Evolutionary conservation across 2,329 filamentous ascomycete genomes (phyloP).

Genomic region (Sporothrix luriei): DNA sequence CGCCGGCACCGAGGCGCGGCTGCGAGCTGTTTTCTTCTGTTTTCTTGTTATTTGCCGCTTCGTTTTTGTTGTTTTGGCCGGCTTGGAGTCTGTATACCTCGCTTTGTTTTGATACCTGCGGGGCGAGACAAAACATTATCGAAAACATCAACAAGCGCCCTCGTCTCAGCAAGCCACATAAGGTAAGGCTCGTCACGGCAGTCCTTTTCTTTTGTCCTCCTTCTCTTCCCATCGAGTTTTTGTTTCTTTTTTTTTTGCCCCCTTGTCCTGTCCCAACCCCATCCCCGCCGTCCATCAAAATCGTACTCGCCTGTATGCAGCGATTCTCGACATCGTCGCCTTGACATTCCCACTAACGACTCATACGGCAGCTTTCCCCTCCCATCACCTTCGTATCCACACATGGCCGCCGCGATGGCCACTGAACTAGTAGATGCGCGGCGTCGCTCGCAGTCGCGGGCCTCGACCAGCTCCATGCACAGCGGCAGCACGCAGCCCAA

Average conservation of each 20-base stretch:
- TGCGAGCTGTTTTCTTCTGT: constrained; percentile 13
- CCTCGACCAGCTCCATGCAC: constrained; percentile 60
- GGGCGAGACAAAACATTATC: constrained; percentile 21
- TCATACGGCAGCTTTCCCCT: background rate
- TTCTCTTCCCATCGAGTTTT: constrained; percentile 6
- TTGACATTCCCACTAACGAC: constrained; percentile 4
- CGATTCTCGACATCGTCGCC: background rate
- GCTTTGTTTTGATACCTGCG: constrained; percentile 31
- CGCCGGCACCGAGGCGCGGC: constrained; percentile 26
- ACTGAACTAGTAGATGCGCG: constrained; percentile 46
- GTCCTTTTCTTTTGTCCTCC: constrained; percentile 23
- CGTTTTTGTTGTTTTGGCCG: constrained; percentile 30
- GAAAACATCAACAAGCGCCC: constrained; percentile 32
- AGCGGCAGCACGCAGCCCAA: constrained; percentile 56
- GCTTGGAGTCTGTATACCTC: constrained; percentile 17
- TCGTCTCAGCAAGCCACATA: constrained; percentile 27
- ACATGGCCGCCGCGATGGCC: constrained; percentile 39
- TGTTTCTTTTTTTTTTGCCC: constrained; percentile 5
- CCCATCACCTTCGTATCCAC: constrained; percentile 1
- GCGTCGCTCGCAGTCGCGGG: constrained; percentile 58
- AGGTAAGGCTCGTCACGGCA: constrained; percentile 30
- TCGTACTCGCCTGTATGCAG: constrained; percentile 23
- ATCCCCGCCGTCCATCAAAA: background rate
- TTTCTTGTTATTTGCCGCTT: constrained; percentile 10
- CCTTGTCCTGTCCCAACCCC: constrained; percentile 1